A percentile compares a stretch with the other conserved stretches of the same genome.
Conservation (phyloP, 371 early-diverging fungal genomes). For the Mucor lusitanicus region DNA sequence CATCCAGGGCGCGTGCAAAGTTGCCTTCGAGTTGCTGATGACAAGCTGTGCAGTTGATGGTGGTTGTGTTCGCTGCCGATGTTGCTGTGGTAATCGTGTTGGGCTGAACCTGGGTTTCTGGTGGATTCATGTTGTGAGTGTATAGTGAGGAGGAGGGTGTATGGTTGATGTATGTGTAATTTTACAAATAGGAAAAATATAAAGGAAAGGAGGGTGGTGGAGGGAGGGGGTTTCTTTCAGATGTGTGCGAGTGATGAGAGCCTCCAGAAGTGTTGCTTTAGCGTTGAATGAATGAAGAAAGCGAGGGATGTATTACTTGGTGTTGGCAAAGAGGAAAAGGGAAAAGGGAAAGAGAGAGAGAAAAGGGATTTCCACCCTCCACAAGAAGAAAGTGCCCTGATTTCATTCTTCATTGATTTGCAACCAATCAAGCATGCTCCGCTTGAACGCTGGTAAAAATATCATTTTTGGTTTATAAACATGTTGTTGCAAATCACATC, state of each 20-base stretch:
- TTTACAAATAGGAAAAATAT: neutral
- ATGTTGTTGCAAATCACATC: neutral
- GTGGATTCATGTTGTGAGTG: neutral
- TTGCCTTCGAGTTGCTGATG: slow-evolving; percentile 61
- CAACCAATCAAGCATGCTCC: slow-evolving; percentile 2
- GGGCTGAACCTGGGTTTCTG: slow-evolving; percentile 8
- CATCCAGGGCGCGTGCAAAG: slow-evolving; percentile 88
- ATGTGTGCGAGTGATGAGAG: neutral
- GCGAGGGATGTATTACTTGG: neutral
- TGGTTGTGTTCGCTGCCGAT: slow-evolving; percentile 2
- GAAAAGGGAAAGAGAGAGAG: neutral
- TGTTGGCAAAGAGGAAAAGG: neutral
- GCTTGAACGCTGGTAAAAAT: slow-evolving; percentile 1
- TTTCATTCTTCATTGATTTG: slow-evolving; percentile 1
- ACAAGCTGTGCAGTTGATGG: slow-evolving; percentile 31
- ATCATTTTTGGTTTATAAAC: neutral
- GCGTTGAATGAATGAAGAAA: neutral
- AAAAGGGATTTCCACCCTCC: neutral
- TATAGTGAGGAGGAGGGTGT: neutral
- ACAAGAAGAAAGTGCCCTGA: slow-evolving; percentile 1
- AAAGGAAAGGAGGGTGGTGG: slow-evolving; percentile 2
- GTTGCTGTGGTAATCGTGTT: neutral
- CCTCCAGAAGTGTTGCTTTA: neutral
- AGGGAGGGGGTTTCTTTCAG: neutral
- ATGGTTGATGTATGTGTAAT: neutral